Base-by-base conservation (phyloP, 257 asterid genomes). In the Salvia miltiorrhiza region DNA sequence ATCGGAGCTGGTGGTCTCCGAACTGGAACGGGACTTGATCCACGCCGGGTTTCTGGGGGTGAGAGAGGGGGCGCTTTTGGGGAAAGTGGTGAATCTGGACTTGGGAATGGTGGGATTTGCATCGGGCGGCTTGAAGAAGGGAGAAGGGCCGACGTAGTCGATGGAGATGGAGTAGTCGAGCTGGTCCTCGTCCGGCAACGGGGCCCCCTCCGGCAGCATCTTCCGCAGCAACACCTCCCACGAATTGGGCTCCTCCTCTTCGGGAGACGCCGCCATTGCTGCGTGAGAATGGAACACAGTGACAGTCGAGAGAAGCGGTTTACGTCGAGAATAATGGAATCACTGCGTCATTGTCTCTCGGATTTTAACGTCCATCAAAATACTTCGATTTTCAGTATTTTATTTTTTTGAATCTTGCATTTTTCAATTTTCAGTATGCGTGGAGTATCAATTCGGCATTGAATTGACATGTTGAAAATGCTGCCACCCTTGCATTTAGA, bases 141-240 rank as follows among this genome's bases (percentile, higher is more conserved):
- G 79, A 19, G 85, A 72, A 30, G 90, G 89, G 64, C 90, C 96
- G 5, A 68, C 35, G 73, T 86, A 88, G 55, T 88, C 90, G 39
- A 86, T 71, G 30, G 89, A 75, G 16, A 88, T 81, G 52, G 96
- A 86, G 82, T 84, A 86, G 71, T 88, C 96, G 40, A 88, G 88
- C 66, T 88, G 86, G 52, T 88, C 93, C 57, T 88, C 96, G 49
- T 84, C 84, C 47, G 87, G 96, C 39, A 88, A 40, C 4, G 96
- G 96, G 23, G 96, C 96, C 65, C 96, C 96, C 41, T 81, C 85
- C 47, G 96, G 96, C 60, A 88, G 67, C 96, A 88, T 79, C 70
- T 77, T 78, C 33, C 87, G 60, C 24, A 88, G 80, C 70, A 82
- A 72, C 44, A 77, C 79, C 71, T 78, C 85, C 90, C 93, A 88